Evolutionary conservation across 192 early-diverging fungal genomes (phyloP), one percentile per base, ranked within the genome.

Genomic region (Paraglomus occultum): DNA sequence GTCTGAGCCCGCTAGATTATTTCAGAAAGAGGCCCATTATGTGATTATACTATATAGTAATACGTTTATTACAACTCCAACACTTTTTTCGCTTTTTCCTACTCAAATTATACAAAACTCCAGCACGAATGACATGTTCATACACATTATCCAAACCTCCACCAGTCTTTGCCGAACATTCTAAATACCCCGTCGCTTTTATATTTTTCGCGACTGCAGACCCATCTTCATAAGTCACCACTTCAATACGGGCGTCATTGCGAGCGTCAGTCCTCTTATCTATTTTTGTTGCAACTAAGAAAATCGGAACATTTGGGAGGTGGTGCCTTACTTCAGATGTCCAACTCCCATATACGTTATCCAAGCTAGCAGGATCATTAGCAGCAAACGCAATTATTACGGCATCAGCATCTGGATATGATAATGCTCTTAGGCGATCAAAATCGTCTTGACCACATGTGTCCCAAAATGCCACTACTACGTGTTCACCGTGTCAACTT

Each of bases 111-210:
- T n/a, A n/a, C n/a, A n/a, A n/a, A n/a, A n/a, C n/a, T n/a, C n/a
- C 87, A 8, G 91, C 92, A 46, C 95, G 86, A 12, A 92, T 91
- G 7, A 92, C 93, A 50, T 85, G 74, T 73, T 91, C 90, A 82
- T 95, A 95, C 12, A 95, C 88, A 61, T 93, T 89, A 62, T 79
- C 78, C 38, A 98, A 91, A 76, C 94, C 94, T 31, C 88, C 77
- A 52, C 87, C 85, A 63, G 83, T 85, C 78, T 86, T 88, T 58
- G 94, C 94, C 58, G 90, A 92, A 78, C 95, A 97, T 79, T 97
- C 94, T 50, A 95, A 72, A 75, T 95, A 95, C 70, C 88, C 87
- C 77, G 81, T 80, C n/a, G 94, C 95, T 53, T 82, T 83, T 79
- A 96, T 94, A 71, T 85, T 83, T 31, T 90, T 81, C 18, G 94